phyloP scores from a whole-genome alignment of 179 eudicot species.

The Actinidia chinensis region DNA sequence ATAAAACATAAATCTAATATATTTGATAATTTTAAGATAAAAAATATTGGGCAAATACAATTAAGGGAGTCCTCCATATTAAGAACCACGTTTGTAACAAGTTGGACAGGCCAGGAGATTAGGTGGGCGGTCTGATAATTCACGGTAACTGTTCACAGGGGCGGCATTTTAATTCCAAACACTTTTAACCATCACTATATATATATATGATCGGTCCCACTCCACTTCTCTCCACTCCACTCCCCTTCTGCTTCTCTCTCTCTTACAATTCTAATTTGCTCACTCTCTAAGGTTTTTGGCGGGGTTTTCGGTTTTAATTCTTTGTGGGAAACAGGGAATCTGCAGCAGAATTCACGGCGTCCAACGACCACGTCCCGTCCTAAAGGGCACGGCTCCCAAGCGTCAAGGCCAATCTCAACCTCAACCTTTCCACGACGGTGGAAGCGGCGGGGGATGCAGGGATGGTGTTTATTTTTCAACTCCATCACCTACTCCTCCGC shows the following conservation, averaged over 20 bases:
- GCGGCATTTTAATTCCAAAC: conserved; percentile 7
- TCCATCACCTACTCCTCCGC: conserved; percentile 24
- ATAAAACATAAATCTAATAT: too few species aligned
- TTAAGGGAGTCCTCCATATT: too few species aligned
- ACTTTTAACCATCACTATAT: neutral
- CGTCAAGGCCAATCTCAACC: conserved; percentile 48
- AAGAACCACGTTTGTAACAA: too few species aligned
- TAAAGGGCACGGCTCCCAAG: conserved; percentile 67
- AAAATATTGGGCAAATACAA: too few species aligned
- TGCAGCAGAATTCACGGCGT: conserved; percentile 25
- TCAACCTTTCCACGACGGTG: conserved; percentile 11
- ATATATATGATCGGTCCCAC: neutral
- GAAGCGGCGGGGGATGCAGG: neutral
- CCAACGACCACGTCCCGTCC: conserved; percentile 27
- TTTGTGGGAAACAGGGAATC: neutral
- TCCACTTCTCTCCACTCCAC: neutral
- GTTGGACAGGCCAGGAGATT: conserved; percentile 36
- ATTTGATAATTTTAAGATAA: too few species aligned
- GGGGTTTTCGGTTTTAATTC: too few species aligned
- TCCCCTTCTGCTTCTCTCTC: neutral
- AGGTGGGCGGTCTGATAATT: conserved; percentile 12
- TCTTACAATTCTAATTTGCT: neutral
- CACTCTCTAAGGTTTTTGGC: neutral
- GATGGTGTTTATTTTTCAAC: neutral
- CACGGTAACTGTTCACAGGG: conserved; percentile 21